Conservation (phyloP, 2,329 filamentous ascomycete species). For the Fusarium coicis region DNA sequence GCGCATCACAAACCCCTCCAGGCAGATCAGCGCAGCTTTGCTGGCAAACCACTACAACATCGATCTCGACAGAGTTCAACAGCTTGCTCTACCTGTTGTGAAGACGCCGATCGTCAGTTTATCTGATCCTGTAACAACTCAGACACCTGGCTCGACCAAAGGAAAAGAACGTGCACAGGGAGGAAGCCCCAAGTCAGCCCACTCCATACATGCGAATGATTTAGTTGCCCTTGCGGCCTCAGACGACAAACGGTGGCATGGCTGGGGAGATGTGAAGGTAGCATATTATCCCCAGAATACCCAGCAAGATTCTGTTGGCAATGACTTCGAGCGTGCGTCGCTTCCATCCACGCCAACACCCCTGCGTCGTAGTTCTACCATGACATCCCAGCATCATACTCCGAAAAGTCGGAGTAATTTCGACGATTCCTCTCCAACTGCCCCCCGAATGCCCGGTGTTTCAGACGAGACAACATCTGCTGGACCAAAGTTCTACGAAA, state of each 20-base stretch:
- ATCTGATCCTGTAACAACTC: conserved; percentile 62
- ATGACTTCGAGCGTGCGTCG: conserved; percentile 53
- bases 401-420: conserved; percentile 51
- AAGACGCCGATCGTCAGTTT: conserved; percentile 71
- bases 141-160: conserved; percentile 70
- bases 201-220: conserved; percentile 82
- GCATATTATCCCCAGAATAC: conserved; percentile 74
- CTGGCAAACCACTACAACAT: conserved; percentile 87
- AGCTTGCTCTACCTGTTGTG: conserved; percentile 83
- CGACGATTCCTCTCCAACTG: conserved; percentile 63
- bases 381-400: conserved; percentile 55
- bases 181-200: conserved; percentile 58
- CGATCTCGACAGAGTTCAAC: conserved; percentile 82
- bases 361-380: conserved; percentile 73
- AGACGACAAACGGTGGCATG: conserved; percentile 70
- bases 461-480: conserved; percentile 50
- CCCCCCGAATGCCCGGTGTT: conserved; percentile 54
- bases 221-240: conserved; percentile 78
- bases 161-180: conserved; percentile 75
- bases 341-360: conserved; percentile 79
- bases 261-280: conserved; percentile 84
- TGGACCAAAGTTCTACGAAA: conserved; percentile 70
- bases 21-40: conserved; percentile 76
- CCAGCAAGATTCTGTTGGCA: conserved; percentile 33
- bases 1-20: conserved; percentile 72